phyloP scores from a whole-genome alignment of 2,329 filamentous ascomycete species.

The Cladosporium sphaerospermum region DNA sequence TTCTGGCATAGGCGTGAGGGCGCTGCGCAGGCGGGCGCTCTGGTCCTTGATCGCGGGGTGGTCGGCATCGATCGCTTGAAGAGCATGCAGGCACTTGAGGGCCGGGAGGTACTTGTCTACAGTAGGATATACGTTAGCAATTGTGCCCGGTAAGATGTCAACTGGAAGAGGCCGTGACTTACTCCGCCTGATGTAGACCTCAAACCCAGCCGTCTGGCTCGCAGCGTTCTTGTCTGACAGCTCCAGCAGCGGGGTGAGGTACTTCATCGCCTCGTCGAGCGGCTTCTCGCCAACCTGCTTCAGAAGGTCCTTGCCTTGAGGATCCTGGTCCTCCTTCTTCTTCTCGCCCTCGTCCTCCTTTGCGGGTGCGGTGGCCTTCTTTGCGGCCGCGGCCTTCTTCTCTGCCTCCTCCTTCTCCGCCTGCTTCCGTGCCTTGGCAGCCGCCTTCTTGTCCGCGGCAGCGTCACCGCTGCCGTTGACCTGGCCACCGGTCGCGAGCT shows the following conservation, averaged over 20 bases:
- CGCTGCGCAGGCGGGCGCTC: slow-evolving; percentile 3
- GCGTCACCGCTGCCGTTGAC: slow-evolving; percentile 64
- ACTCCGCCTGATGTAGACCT: slow-evolving; percentile 82
- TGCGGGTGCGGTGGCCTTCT: slow-evolving; percentile 45
- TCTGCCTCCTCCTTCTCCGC: slow-evolving; percentile 77
- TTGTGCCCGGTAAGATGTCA: background rate
- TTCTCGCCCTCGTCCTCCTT: slow-evolving; percentile 54
- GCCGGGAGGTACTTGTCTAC: slow-evolving; percentile 78
- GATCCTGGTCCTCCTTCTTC: slow-evolving; percentile 89
- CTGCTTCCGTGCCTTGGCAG: slow-evolving; percentile 70
- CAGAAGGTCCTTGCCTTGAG: slow-evolving; percentile 66
- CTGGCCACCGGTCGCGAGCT: slow-evolving; percentile 65
- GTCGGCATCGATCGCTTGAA: slow-evolving; percentile 57
- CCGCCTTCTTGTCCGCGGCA: slow-evolving; percentile 68
- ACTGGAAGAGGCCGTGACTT: slow-evolving; percentile 35
- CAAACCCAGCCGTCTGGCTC: slow-evolving; percentile 79
- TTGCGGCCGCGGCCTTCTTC: slow-evolving; percentile 48
- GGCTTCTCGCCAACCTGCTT: slow-evolving; percentile 64
- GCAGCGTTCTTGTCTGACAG: slow-evolving; percentile 74
- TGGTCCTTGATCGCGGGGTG: slow-evolving; percentile 10
- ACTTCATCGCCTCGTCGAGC: slow-evolving; percentile 80
- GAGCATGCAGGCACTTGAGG: slow-evolving; percentile 74
- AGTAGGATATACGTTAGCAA: slow-evolving; percentile 9
- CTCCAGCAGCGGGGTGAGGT: slow-evolving; percentile 73
- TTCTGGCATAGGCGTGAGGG: slow-evolving; percentile 6